Evolutionary conservation across 768 basidiomycete genomes (phyloP).

Genomic region (Lentinula raphanica): DNA sequence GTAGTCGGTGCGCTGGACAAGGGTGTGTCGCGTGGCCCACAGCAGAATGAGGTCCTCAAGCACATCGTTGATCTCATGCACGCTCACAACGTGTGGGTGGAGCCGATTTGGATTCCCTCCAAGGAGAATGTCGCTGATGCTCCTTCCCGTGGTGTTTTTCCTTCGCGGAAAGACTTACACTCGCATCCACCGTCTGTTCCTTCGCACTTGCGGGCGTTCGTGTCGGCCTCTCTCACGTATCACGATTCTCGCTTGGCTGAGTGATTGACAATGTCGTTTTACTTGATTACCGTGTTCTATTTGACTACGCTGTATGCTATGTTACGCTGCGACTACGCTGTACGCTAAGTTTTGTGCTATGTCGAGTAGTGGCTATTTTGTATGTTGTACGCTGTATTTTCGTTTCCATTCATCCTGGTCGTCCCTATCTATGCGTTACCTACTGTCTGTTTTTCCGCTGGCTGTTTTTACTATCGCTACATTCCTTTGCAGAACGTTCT

Average conservation of each 20-base stretch:
- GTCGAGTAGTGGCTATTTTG: too few relatives aligned
- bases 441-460: too few relatives aligned
- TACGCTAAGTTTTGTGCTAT: too few relatives aligned
- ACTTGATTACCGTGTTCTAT: too few relatives aligned
- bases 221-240: neutral
- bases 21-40: conserved; percentile 15
- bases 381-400: too few relatives aligned
- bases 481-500: too few relatives aligned
- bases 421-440: too few relatives aligned
- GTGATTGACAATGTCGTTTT: too few relatives aligned
- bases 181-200: conserved; percentile 1
- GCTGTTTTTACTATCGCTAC: too few relatives aligned
- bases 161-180: conserved; percentile 10
- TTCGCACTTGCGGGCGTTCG: neutral
- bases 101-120: conserved; percentile 24
- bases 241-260: conserved; percentile 6
- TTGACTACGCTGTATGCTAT: too few relatives aligned
- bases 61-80: conserved; percentile 21
- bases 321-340: too few relatives aligned
- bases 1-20: conserved; percentile 30
- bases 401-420: too few relatives aligned
- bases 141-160: conserved; percentile 23
- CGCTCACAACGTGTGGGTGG: conserved; percentile 17
- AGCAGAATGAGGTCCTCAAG: conserved; percentile 24
- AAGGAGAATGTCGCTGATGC: conserved; percentile 29